These are phyloP conservation scores for Solanum etuberosum DNA, from an alignment of 257 asterid genomes.

Conservation along the genomic window DNA sequence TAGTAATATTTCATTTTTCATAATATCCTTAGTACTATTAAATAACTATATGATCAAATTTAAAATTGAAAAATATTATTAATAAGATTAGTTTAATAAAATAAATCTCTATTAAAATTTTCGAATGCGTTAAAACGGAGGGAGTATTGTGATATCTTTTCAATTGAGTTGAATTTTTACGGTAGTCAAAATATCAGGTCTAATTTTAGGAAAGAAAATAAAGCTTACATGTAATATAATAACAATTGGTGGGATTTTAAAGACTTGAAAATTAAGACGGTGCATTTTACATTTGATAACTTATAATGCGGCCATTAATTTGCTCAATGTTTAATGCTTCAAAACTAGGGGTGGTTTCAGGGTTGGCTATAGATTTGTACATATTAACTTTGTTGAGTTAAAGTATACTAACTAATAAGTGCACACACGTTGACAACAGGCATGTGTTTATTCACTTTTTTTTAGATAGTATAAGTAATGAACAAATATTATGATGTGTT, in stretches of 20 bases:
- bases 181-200: neutral
- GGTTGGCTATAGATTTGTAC: neutral
- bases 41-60: no score
- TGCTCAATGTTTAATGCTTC: neutral
- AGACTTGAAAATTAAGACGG: neutral
- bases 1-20: no score
- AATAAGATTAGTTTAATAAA: no score
- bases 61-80: no score
- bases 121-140: neutral
- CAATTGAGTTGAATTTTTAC: neutral
- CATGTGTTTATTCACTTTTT: no score
- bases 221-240: neutral
- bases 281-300: neutral
- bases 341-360: neutral
- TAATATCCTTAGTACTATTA: no score
- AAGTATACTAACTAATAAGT: no score
- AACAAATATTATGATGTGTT: neutral
- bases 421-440: no score
- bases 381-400: neutral
- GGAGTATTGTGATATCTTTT: neutral
- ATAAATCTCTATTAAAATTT: no score
- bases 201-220: neutral
- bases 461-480: neutral
- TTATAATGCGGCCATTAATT: neutral
- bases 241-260: neutral